Percentiles rank a stretch among this genome's conserved stretches.
These are phyloP conservation scores for Panaeolus cyanescens DNA, from an alignment of 768 basidiomycete species.

Conservation along the genomic window DNA sequence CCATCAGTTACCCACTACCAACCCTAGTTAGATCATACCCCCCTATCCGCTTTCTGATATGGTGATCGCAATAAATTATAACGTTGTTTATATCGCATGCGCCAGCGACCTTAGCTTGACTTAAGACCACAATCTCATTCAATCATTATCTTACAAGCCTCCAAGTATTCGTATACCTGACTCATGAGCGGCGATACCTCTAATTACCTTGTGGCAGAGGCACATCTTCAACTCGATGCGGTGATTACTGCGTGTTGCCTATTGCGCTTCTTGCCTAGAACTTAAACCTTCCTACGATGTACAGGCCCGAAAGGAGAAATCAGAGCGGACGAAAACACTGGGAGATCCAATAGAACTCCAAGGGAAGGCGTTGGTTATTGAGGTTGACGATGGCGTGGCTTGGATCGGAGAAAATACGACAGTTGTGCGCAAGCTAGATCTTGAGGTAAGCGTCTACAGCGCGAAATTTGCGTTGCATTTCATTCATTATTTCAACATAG, in stretches of 20 bases:
- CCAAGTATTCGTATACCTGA: not conserved
- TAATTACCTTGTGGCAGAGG: conserved; percentile 74
- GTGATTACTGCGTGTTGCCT: conserved; percentile 36
- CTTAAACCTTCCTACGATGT: conserved; percentile 8
- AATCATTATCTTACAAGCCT: not conserved
- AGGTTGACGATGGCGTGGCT: conserved; percentile 62
- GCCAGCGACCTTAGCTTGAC: not conserved
- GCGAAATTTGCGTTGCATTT: not conserved
- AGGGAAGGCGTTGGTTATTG: conserved; percentile 74
- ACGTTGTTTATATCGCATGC: not conserved
- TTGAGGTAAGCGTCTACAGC: conserved; percentile 56
- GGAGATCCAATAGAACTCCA: conserved; percentile 80
- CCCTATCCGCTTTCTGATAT: not conserved
- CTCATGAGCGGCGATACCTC: conserved; percentile 29
- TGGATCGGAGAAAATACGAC: conserved; percentile 92
- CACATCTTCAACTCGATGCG: conserved; percentile 64
- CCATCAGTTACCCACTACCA: not conserved
- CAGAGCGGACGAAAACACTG: conserved; percentile 65
- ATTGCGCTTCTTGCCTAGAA: conserved; percentile 9
- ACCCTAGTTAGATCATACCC: not conserved
- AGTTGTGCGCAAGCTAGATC: conserved; percentile 68
- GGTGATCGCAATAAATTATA: not conserved
- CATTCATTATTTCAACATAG: conserved; percentile 39
- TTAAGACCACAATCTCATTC: not conserved
- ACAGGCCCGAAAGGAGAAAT: conserved; percentile 74